phyloP scores from a whole-genome alignment of 2,329 filamentous ascomycete genomes.

The Rhynchosporium agropyri region DNA sequence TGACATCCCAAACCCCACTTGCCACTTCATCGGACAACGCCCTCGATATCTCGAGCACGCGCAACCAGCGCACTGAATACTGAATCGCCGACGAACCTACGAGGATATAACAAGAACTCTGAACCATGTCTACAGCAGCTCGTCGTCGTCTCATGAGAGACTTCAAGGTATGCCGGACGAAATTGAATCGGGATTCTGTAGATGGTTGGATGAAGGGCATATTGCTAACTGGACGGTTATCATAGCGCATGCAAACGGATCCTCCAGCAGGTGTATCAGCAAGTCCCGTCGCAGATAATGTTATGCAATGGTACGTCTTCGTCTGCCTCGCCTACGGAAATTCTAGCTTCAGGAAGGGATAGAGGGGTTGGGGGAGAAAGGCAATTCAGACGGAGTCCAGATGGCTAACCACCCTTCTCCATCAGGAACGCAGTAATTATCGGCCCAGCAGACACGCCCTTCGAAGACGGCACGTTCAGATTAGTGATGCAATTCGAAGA shows the following conservation, averaged over 20 bases:
- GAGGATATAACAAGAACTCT: not conserved
- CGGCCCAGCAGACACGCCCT: slow-evolving; percentile 92
- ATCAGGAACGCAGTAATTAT: slow-evolving; percentile 97
- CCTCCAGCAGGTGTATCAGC: slow-evolving; percentile 96
- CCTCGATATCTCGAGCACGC: not conserved
- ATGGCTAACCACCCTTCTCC: slow-evolving; percentile 23
- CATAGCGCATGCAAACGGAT: slow-evolving; percentile 97
- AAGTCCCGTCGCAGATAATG: slow-evolving; percentile 92
- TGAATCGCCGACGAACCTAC: not conserved
- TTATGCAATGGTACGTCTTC: slow-evolving; percentile 81
- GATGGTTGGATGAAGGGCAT: not conserved
- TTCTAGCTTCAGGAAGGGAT: not conserved
- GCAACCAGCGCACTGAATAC: not conserved
- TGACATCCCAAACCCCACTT: slow-evolving; percentile 13
- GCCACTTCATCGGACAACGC: not conserved
- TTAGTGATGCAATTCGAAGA: slow-evolving; percentile 99
- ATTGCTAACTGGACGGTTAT: slow-evolving; percentile 26
- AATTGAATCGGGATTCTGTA: slow-evolving; percentile 25
- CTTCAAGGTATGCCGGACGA: slow-evolving; percentile 76
- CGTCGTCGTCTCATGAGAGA: slow-evolving; percentile 97
- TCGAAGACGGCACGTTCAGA: slow-evolving; percentile 96
- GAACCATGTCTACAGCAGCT: slow-evolving; percentile 84
- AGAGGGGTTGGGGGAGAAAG: not conserved
- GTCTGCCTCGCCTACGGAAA: not conserved
- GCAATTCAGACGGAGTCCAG: not conserved